Evolutionary conservation across 768 basidiomycete species (phyloP), one percentile per base, ranked within the genome.

Genomic region (Tricholoma sp.): DNA sequence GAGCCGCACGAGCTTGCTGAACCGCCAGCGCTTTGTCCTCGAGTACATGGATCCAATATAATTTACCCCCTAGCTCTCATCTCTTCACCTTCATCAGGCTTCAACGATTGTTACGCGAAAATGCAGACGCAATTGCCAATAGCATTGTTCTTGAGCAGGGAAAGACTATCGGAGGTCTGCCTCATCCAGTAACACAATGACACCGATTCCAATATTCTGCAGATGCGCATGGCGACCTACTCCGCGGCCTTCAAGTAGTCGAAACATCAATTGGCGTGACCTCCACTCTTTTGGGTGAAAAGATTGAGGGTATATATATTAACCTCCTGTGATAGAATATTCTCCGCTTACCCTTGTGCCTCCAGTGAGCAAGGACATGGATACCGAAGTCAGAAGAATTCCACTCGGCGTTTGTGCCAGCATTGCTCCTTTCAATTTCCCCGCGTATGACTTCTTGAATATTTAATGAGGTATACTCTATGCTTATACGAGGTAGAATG

Each of bases 91-190:
- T 27, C 24, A n/a, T 21, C 39, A 98, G 95, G 63, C 80, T 98
- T 29, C 96, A 98, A 67, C 81, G 85, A 57, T 80, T 92, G 27
- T 84, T 99, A 56, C 87, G 94, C 46, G 78, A 91, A 68, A 85
- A 98, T 69, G 81, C 87, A 7, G 92, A 93, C 64, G 88, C 86
- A 51, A 80, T 99, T 55, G 95, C 94, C 0, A 79, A 77, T 43
- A 93, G 88, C 63, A 98, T 98, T 55, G 93, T 95, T 22, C 74
- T 98, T 19, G 95, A 98, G 69, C 96, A 98, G 72, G 96, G 96
- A 14, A 98, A 98, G 76, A 99, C 96, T 0, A 72, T 91, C 43
- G 83, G 89, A 61, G 89, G 89, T 89, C 62, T 14, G 72, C 59
- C 46, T 27, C 51, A 19, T 16, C 34, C 70, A 69, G 19, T 41